Percentiles rank a stretch among this genome's conserved stretches.
Conservation (phyloP, 106 monocot genomes). For the Phalaenopsis equestris region DNA sequence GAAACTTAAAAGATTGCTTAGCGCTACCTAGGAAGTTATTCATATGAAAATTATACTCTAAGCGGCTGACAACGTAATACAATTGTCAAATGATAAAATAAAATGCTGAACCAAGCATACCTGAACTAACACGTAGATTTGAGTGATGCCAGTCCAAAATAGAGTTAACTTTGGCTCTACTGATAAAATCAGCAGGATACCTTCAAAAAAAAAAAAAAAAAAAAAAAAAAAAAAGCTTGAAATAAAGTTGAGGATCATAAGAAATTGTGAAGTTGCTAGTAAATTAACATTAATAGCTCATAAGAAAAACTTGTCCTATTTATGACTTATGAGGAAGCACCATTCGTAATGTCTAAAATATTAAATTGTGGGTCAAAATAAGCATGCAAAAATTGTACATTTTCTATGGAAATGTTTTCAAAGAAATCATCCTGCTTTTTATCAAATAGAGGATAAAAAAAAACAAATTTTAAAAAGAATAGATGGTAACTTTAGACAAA, state of each 20-base stretch:
- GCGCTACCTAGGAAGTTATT: background rate
- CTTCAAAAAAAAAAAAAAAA: constrained; percentile 21
- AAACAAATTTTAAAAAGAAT: too few species aligned
- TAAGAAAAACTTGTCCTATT: background rate
- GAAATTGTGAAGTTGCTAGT: background rate
- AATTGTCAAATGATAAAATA: background rate
- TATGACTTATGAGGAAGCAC: constrained; percentile 3
- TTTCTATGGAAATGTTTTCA: background rate
- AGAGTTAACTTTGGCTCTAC: constrained; percentile 73
- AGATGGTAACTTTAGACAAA: background rate
- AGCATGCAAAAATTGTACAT: background rate
- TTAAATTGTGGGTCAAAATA: background rate
- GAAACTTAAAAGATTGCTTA: background rate
- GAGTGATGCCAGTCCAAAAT: constrained; percentile 98
- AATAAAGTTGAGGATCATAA: background rate
- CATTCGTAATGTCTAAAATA: background rate
- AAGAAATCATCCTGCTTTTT: background rate
- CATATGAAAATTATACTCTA: background rate
- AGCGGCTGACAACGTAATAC: background rate
- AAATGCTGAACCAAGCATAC: constrained; percentile 22
- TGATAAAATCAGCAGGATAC: constrained; percentile 81
- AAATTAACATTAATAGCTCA: background rate
- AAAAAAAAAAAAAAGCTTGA: too few species aligned
- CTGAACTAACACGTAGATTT: constrained; percentile 70
- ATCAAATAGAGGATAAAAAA: background rate